Conservation (phyloP, 805 yeast genomes). For the Lachancea kluyveri region DNA sequence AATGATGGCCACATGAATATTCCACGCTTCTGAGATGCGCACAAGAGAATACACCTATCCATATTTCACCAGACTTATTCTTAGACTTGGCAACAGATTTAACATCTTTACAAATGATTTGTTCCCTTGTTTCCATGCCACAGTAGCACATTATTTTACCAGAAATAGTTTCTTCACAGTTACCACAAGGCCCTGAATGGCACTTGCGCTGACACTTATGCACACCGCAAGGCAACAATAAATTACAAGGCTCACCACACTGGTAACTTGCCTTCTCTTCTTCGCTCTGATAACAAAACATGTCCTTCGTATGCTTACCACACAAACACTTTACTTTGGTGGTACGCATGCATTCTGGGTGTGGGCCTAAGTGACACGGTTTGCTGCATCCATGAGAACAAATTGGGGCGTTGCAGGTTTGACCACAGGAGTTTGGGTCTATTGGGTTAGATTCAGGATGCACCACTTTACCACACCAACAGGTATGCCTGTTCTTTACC, state of each 20-base stretch:
- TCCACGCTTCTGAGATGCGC: conserved; percentile 36
- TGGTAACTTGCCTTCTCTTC: conserved; percentile 43
- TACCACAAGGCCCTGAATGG: conserved; percentile 81
- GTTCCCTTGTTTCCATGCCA: conserved; percentile 44
- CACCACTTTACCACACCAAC: conserved; percentile 84
- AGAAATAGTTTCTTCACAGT: conserved; percentile 45
- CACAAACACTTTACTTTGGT: conserved; percentile 67
- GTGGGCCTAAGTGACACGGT: conserved; percentile 87
- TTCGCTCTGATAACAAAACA: conserved; percentile 74
- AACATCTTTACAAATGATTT: conserved; percentile 38
- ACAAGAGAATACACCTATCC: conserved; percentile 52
- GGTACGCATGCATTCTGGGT: conserved; percentile 71
- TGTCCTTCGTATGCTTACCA: conserved; percentile 58
- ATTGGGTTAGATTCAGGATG: conserved; percentile 56
- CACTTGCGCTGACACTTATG: conserved; percentile 62
- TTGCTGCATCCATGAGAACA: conserved; percentile 74
- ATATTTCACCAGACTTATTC: conserved; percentile 28
- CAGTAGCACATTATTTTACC: conserved; percentile 61
- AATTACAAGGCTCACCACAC: conserved; percentile 58
- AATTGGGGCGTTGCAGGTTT: conserved; percentile 55
- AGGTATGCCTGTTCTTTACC: conserved; percentile 41
- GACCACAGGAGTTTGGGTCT: conserved; percentile 85
- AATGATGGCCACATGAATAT: conserved; percentile 58
- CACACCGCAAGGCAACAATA: conserved; percentile 60
- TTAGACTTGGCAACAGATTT: conserved; percentile 35